Percentiles rank a stretch among this genome's conserved stretches.
Conservation (phyloP, 805 yeast genomes). For the Yarrowia yakushimensis region DNA sequence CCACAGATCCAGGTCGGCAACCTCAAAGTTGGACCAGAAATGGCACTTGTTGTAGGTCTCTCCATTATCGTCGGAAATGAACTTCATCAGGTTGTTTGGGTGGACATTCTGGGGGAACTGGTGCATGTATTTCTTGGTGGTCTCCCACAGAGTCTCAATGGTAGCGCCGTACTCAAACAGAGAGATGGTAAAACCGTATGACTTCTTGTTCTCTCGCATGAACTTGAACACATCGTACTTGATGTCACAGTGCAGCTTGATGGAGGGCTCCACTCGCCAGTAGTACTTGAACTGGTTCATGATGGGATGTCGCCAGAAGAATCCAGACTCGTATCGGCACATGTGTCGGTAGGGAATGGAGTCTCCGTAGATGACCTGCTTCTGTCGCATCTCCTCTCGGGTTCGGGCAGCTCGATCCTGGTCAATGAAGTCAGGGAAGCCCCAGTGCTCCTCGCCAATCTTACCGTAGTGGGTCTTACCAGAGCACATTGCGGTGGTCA, state of each 20-base stretch:
- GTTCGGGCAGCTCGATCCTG: slow-evolving; percentile 61
- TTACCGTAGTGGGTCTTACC: slow-evolving; percentile 70
- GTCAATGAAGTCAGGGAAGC: slow-evolving; percentile 79
- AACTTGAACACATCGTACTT: slow-evolving; percentile 75
- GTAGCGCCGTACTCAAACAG: slow-evolving; percentile 67
- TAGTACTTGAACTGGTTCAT: slow-evolving; percentile 73
- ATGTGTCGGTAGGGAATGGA: slow-evolving; percentile 77
- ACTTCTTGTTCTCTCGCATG: slow-evolving; percentile 71
- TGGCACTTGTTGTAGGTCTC: slow-evolving; percentile 77
- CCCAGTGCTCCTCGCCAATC: slow-evolving; percentile 80
- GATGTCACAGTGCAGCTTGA: slow-evolving; percentile 69
- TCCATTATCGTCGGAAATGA: slow-evolving; percentile 68
- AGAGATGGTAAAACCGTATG: slow-evolving; percentile 73
- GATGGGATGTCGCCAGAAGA: slow-evolving; percentile 69
- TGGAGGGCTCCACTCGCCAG: slow-evolving; percentile 91
- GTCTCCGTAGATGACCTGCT: slow-evolving; percentile 68
- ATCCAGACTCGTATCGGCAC: slow-evolving; percentile 87
- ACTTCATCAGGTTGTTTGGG: slow-evolving; percentile 61
- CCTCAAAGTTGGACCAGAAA: slow-evolving; percentile 80
- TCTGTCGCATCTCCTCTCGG: slow-evolving; percentile 53
- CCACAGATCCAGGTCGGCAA: slow-evolving; percentile 69
- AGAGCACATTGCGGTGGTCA: slow-evolving; percentile 52
- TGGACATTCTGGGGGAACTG: slow-evolving; percentile 57
- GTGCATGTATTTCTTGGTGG: slow-evolving; percentile 60
- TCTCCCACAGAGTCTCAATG: slow-evolving; percentile 72